phyloP scores from a whole-genome alignment of 352 stramenopile species.

The Pythium biforme region DNA sequence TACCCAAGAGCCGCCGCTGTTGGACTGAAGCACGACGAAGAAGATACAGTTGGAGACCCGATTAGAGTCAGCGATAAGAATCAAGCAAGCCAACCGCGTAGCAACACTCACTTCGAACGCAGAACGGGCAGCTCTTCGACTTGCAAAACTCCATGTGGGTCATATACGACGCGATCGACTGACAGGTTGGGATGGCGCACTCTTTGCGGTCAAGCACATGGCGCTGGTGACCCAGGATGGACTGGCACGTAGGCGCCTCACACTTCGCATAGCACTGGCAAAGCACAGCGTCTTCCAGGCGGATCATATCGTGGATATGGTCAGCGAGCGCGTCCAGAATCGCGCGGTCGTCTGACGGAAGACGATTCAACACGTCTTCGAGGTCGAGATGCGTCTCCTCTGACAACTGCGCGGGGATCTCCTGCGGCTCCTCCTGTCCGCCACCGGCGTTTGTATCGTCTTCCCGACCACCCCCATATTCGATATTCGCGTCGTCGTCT shows the following conservation, averaged over 20 bases:
- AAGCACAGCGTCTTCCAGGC: constrained; percentile 32
- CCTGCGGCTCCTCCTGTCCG: constrained; percentile 17
- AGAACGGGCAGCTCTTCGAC: constrained; percentile 29
- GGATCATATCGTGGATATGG: constrained; percentile 33
- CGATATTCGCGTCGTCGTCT: constrained; percentile 1
- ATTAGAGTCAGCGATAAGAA: not conserved
- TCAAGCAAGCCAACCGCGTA: not conserved
- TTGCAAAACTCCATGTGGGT: constrained; percentile 31
- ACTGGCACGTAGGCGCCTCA: constrained; percentile 23
- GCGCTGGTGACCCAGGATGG: constrained; percentile 18
- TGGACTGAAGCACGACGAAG: constrained; percentile 13
- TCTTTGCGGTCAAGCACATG: constrained; percentile 23
- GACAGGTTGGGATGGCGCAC: constrained; percentile 27
- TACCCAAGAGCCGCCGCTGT: constrained; percentile 27
- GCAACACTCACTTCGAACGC: constrained; percentile 31
- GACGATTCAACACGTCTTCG: constrained; percentile 28
- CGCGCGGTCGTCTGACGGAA: constrained; percentile 23
- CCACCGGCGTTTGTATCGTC: not conserved
- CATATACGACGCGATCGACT: constrained; percentile 27
- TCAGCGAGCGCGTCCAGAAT: constrained; percentile 37
- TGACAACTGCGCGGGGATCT: constrained; percentile 19
- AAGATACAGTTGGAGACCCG: not conserved
- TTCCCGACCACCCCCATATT: constrained; percentile 8
- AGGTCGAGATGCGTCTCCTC: constrained; percentile 25
- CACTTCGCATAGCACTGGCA: constrained; percentile 33